Base-by-base conservation (phyloP, 163 green algal species). In the Scenedesmus sp. region DNA sequence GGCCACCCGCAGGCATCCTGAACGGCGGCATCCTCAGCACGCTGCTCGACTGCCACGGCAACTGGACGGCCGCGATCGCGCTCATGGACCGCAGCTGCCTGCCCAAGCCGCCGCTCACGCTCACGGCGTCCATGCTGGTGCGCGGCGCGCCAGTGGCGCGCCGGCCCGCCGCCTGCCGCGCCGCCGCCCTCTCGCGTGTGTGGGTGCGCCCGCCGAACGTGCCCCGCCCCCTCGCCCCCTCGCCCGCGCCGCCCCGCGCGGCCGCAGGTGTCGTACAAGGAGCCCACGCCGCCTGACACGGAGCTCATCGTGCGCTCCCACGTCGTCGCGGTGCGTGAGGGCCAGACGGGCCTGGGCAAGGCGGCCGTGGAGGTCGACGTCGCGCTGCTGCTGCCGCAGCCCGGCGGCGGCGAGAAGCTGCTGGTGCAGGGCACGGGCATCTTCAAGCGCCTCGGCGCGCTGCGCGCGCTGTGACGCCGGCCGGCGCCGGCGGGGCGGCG, bases 51-150 rank as follows among this genome's bases (percentile, higher is more conserved):
- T 78, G 67, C 84, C 71, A 77, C 22, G 65, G 75, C 44, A 95
- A 93, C 82, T 96, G 93, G 93, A 94, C 88, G 20, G 91, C 92
- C 6, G 93, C 92, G 1, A 89, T 96, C 13, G 83, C 88, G 0
- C 85, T 97, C 2, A 97, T 97, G 93, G 92, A 97, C 78, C 79
- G 87, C 33, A 83, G 83, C 4, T 89, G 82, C 45, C 77, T 96
- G 53, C 89, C 93, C 2, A 87, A 85, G 50, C 93, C 93, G 1
- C 91, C 92, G 0, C 83, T 96, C 31, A 97, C 92, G 4, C 87
- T 96, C 6, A 96, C 93, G 0, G 83, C 83, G 13, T 87, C 90
- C 45, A 88, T 96, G 63, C 62, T 91, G 76, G 90, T 95, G 60
- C 70, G 80, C 11, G 39, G 54, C 42, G n/a, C n/a, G n/a, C n/a